Evolutionary conservation across 169 alveolate genomes (phyloP).

Genomic region (Plasmodium cynomolgi): DNA sequence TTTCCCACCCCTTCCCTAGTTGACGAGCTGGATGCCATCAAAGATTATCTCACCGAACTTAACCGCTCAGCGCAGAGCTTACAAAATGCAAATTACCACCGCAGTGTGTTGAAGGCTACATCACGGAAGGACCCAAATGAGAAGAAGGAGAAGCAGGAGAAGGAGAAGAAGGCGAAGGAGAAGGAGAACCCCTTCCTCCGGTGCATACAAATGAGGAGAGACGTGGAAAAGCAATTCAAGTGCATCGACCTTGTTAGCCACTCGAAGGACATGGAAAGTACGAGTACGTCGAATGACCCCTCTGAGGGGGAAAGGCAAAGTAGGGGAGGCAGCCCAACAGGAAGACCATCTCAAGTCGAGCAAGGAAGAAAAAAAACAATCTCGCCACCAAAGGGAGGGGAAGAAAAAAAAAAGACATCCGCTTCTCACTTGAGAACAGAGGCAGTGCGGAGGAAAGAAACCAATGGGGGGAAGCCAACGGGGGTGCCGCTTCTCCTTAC

Average conservation of each 20-base stretch:
- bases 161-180: too few relatives aligned
- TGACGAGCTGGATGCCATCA: conserved; percentile 15
- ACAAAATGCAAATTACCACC: conserved; percentile 30
- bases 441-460: background rate
- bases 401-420: background rate
- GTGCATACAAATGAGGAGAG: conserved; percentile 6
- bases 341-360: background rate
- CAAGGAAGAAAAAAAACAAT: background rate
- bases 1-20: background rate
- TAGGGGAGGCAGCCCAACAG: background rate
- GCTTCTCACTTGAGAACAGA: conserved; percentile 18
- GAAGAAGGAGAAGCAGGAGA: too few relatives aligned
- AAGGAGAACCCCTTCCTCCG: background rate
- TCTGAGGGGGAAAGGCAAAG: background rate
- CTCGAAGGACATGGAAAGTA: background rate
- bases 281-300: background rate
- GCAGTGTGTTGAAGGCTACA: conserved; percentile 9
- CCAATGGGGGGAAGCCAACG: background rate
- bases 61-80: conserved; percentile 16
- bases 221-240: background rate
- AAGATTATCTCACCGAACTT: conserved; percentile 24
- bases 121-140: background rate
- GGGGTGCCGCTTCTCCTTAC: background rate
- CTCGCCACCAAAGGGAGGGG: background rate
- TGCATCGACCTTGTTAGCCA: conserved; percentile 6